Percentiles rank a stretch among this genome's conserved stretches.
phyloP scores from a whole-genome alignment of 75 land plant genomes.

The Pinus albicaulis region DNA sequence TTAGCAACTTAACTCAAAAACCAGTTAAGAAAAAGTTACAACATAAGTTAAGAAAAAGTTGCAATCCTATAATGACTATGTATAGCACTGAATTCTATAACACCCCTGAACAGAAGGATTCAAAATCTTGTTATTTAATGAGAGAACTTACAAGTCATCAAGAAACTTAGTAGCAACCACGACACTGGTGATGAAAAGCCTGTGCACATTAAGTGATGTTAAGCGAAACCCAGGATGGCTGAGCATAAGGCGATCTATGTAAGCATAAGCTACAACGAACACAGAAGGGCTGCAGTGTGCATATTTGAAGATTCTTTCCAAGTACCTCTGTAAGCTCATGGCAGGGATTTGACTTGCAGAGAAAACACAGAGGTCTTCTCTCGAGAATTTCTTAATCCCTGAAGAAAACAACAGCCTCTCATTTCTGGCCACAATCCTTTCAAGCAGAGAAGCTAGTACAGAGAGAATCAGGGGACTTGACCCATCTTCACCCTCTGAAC shows the following conservation, averaged over 20 bases:
- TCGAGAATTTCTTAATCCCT: not conserved
- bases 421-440: not conserved
- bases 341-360: conserved; percentile 42
- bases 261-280: conserved; percentile 75
- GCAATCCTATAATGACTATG: no score
- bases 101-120: no score
- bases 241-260: conserved; percentile 66
- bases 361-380: conserved; percentile 20
- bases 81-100: no score
- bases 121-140: no score
- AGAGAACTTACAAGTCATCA: conserved; percentile 49
- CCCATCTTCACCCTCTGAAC: not conserved
- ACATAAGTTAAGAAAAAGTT: no score
- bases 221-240: conserved; percentile 36
- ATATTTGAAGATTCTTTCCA: conserved; percentile 74
- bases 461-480: not conserved
- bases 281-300: conserved; percentile 57
- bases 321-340: conserved; percentile 53
- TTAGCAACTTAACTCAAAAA: no score
- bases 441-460: not conserved
- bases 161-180: conserved; percentile 78
- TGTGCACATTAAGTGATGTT: conserved; percentile 56
- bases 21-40: no score
- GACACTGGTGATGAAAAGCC: conserved; percentile 76
- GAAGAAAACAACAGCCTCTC: not conserved